phyloP scores from a whole-genome alignment of 192 early-diverging fungal genomes.

The Umbelopsis sp. region DNA sequence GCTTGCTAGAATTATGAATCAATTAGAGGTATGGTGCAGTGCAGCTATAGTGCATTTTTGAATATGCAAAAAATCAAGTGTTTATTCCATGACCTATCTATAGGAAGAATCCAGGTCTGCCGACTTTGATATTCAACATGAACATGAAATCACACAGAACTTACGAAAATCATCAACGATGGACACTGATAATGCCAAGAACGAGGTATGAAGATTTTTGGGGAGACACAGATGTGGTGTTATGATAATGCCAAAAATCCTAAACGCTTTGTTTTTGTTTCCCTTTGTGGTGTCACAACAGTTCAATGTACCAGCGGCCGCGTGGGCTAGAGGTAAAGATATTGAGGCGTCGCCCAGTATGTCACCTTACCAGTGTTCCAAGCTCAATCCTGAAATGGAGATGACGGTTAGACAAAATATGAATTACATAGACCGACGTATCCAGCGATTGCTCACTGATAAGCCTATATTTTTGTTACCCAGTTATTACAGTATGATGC shows the following conservation, averaged over 20 bases:
- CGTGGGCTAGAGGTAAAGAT: constrained; percentile 25
- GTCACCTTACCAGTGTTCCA: constrained; percentile 33
- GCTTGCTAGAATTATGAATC: constrained; percentile 28
- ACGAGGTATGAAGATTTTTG: background rate
- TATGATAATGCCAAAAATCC: background rate
- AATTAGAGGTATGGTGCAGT: constrained; percentile 24
- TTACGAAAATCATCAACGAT: constrained; percentile 18
- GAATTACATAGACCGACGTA: background rate
- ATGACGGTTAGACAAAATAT: constrained; percentile 31
- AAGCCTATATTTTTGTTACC: background rate
- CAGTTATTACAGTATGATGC: constrained; percentile 36
- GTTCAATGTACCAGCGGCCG: constrained; percentile 19
- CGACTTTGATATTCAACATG: constrained; percentile 36
- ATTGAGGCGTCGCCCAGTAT: constrained; percentile 18
- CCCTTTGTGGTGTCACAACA: background rate
- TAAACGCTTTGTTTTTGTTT: background rate
- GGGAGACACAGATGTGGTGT: background rate
- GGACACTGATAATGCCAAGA: background rate
- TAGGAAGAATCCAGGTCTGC: constrained; percentile 35
- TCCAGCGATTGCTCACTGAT: background rate
- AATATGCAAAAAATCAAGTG: background rate
- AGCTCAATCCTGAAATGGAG: constrained; percentile 38
- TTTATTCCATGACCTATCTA: background rate
- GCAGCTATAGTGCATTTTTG: background rate
- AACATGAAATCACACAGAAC: constrained; percentile 29